phyloP scores from a whole-genome alignment of 192 early-diverging fungal species.

The Entomortierella lignicola region DNA sequence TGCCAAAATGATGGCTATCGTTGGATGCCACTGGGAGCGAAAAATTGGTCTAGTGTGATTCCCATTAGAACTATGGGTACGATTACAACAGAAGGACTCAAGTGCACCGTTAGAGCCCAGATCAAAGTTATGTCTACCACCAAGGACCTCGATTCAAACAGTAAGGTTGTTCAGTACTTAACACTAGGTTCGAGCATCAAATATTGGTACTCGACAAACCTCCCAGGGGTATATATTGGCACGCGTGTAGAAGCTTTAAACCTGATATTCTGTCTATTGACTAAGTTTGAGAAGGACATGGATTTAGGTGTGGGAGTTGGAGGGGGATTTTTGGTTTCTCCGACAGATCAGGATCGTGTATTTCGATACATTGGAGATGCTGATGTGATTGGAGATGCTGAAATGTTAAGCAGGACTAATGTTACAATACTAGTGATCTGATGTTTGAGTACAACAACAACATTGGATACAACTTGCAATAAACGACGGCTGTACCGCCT shows the following conservation, averaged over 20 bases:
- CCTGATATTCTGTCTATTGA: constrained; percentile 23
- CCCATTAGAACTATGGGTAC: background rate
- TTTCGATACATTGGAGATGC: constrained; percentile 10
- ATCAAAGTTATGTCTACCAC: constrained; percentile 10
- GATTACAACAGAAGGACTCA: background rate
- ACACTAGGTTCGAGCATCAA: background rate
- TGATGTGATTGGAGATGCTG: constrained; percentile 4
- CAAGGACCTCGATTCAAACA: background rate
- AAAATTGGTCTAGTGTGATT: background rate
- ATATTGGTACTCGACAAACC: constrained; percentile 13
- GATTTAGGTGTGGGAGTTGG: background rate
- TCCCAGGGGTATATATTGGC: constrained; percentile 10
- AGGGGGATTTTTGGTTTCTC: constrained; percentile 15
- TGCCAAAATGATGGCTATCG: constrained; percentile 10
- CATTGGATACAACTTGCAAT: too few relatives aligned
- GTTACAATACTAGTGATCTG: too few relatives aligned
- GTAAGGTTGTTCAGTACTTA: background rate
- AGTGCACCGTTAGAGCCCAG: background rate
- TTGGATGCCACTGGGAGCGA: constrained; percentile 9
- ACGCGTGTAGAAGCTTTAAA: background rate
- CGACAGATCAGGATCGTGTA: background rate
- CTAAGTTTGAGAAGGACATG: too few relatives aligned
- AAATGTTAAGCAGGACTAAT: too few relatives aligned
- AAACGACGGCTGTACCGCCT: too few relatives aligned
- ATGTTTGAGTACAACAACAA: too few relatives aligned